Evolutionary conservation across 1,139 yeast species (phyloP), one percentile per base, ranked within the genome.

Genomic region (Saccharomycopsis crataegensis): DNA sequence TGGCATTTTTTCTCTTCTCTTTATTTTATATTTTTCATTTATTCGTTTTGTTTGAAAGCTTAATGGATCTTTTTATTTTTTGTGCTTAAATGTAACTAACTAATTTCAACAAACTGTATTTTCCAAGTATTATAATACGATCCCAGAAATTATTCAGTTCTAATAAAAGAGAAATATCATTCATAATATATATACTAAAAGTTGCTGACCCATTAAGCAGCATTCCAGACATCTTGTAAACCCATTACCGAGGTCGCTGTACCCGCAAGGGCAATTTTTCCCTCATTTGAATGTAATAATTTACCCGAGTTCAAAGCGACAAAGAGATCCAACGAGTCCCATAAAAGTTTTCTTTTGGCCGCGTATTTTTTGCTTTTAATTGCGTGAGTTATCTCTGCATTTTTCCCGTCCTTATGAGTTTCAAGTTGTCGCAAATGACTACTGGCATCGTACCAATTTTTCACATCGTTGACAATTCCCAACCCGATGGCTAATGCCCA

Each of bases 401-500:
- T 14, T 32, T 44, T 14, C 36, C 4, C 22, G 3, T 45, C 42
- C 37, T 22, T 32, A 2, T 22, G 28, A 4, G 2, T 22, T 22
- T 22, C 28, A 22, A 22, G 28, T 22, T 22, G 28, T 22, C 28
- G 28, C 28, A 22, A 22, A 3, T 22, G 28, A 22, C 28, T 22
- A 22, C 28, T 22, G 12, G 36, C 42, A 44, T 17, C 28, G 8
- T 28, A n/a, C 16, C 36, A 32, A n/a, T 31, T 52, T 14, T 44
- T 48, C 33, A 54, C 9, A 22, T 53, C 58, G 38, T 43, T 49
- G 12, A 48, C 41, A 7, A 49, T 16, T 12, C 47, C 48, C 40
- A 42, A 51, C 9, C 41, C 9, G 16, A 56, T 34, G 3, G 55
- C 57, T 22, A 48, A n/a, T n/a, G 58, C 45, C 58, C 58, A 56